A percentile compares a stretch with the other conserved stretches of the same genome.
These are phyloP conservation scores for Nothophytophthora sp. DNA, from an alignment of 352 stramenopile species.

Conservation along the genomic window DNA sequence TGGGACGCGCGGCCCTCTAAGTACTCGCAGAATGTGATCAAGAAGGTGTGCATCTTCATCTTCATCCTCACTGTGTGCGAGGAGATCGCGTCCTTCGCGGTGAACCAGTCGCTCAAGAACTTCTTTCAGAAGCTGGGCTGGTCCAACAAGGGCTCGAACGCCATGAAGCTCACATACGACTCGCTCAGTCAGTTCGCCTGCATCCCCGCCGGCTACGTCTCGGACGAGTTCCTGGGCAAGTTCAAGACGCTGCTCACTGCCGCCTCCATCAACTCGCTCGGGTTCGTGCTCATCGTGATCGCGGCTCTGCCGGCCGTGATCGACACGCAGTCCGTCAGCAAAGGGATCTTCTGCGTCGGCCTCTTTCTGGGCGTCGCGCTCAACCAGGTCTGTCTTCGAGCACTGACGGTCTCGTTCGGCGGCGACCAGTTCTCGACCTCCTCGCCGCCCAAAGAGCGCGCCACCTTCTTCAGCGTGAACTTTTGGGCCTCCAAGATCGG, in stretches of 20 bases:
- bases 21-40: constrained; percentile 57
- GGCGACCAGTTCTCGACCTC: constrained; percentile 48
- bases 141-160: constrained; percentile 53
- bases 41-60: constrained; percentile 62
- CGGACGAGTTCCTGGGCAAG: constrained; percentile 45
- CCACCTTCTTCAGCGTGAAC: constrained; percentile 73
- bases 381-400: constrained; percentile 39
- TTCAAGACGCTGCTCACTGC: constrained; percentile 7
- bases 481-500: constrained; percentile 78
- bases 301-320: constrained; percentile 29
- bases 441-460: constrained; percentile 32
- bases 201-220: constrained; percentile 51
- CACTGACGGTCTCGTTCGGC: constrained; percentile 48
- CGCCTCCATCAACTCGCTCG: constrained; percentile 30
- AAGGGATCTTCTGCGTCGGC: constrained; percentile 44
- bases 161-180: constrained; percentile 68
- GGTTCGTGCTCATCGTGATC: constrained; percentile 39
- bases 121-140: constrained; percentile 65
- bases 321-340: constrained; percentile 19
- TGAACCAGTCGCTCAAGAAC: constrained; percentile 66
- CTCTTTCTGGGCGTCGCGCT: constrained; percentile 42
- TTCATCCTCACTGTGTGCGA: constrained; percentile 42
- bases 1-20: constrained; percentile 53
- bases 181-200: constrained; percentile 64
- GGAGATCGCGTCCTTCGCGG: constrained; percentile 59